Percentiles rank a stretch among this genome's conserved stretches.
phyloP scores from a whole-genome alignment of 257 asterid species.

The Dorcoceras hygrometricum region DNA sequence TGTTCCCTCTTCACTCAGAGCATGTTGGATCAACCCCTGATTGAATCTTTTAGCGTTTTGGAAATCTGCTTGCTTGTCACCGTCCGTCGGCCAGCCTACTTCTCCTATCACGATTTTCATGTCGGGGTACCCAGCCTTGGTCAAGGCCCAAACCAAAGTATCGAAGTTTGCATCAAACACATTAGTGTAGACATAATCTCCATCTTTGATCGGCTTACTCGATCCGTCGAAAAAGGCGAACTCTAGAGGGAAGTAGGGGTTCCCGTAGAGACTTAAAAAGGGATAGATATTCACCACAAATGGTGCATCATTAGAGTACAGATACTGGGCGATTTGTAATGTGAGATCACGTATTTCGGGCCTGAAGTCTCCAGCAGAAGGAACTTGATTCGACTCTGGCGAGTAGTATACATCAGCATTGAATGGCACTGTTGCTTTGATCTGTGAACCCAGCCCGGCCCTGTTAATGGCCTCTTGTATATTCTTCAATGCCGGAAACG shows the following conservation, averaged over 20 bases:
- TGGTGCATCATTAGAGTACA: constrained; percentile 66
- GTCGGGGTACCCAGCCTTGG: constrained; percentile 78
- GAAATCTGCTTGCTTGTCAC: constrained; percentile 54
- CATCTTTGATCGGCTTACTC: constrained; percentile 56
- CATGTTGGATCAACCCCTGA: constrained; percentile 74
- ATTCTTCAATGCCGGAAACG: constrained; percentile 73
- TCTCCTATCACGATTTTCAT: constrained; percentile 72
- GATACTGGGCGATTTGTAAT: constrained; percentile 54
- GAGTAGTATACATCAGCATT: constrained; percentile 87
- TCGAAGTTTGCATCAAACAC: constrained; percentile 93
- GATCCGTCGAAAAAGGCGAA: constrained; percentile 83
- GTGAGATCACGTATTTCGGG: constrained; percentile 75
- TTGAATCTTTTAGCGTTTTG: constrained; percentile 63
- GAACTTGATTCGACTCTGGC: constrained; percentile 76
- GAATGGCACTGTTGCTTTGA: constrained; percentile 81
- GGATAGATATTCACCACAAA: constrained; percentile 91
- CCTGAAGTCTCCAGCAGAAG: constrained; percentile 91
- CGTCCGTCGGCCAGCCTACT: constrained; percentile 99
- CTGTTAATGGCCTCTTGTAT: constrained; percentile 73
- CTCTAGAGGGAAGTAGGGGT: constrained; percentile 69
- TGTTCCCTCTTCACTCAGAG: constrained; percentile 62
- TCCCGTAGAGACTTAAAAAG: constrained; percentile 72
- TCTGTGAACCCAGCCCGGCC: constrained; percentile 57
- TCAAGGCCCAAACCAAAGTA: constrained; percentile 67
- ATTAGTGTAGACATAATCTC: constrained; percentile 51